A percentile compares a stretch with the other conserved stretches of the same genome.
Evolutionary conservation across 1,284 basidiomycete genomes (phyloP).

Genomic region (Papiliotrema flavescens): DNA sequence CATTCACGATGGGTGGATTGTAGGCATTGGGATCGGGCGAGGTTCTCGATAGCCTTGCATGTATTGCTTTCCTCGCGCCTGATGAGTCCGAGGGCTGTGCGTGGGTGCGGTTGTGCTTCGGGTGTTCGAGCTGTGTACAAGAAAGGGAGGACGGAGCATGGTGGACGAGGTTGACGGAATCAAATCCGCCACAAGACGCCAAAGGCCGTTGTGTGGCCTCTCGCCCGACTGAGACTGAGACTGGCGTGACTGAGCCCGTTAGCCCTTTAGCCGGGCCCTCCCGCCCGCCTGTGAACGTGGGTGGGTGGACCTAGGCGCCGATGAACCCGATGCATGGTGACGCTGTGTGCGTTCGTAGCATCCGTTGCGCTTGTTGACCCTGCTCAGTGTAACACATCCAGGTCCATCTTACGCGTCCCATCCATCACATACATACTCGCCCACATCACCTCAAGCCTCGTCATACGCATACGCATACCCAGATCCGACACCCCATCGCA

Average conservation of each 20-base stretch:
- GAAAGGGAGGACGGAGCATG: background rate
- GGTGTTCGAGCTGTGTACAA: too few relatives aligned
- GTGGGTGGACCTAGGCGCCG: background rate
- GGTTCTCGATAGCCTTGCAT: conserved; percentile 3
- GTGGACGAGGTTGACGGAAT: background rate
- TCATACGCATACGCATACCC: too few relatives aligned
- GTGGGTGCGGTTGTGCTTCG: background rate
- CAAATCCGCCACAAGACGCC: background rate
- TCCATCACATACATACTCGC: too few relatives aligned
- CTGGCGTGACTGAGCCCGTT: background rate
- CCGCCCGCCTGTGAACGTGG: too few relatives aligned
- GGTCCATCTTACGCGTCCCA: too few relatives aligned
- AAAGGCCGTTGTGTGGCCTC: too few relatives aligned
- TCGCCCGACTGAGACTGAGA: background rate
- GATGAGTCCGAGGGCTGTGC: background rate
- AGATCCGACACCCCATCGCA: too few relatives aligned
- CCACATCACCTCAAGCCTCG: too few relatives aligned
- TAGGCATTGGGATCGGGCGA: conserved; percentile 1
- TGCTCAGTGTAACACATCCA: too few relatives aligned
- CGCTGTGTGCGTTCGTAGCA: too few relatives aligned
- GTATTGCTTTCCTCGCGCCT: conserved; percentile 8
- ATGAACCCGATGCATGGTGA: too few relatives aligned
- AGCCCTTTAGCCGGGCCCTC: background rate
- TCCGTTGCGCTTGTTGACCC: too few relatives aligned
- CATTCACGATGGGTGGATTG: background rate